Evolutionary conservation across 441 rosid species (phyloP).

Genomic region (Gossypium laxum): DNA sequence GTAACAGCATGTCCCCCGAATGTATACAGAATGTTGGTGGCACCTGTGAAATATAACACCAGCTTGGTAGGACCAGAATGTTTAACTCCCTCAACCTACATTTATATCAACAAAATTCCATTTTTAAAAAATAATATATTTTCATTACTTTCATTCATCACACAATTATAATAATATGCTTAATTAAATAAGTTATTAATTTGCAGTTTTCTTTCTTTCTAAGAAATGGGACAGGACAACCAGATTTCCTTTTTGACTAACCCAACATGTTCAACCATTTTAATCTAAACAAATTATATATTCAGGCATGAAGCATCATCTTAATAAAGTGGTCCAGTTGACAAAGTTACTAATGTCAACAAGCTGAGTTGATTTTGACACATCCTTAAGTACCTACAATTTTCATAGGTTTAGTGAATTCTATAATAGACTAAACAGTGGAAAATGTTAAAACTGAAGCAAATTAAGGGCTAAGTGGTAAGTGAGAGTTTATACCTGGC

Average conservation of each 20-base stretch:
- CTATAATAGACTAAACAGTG: too few relatives aligned
- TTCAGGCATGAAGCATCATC: background rate
- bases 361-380: background rate
- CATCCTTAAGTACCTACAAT: background rate
- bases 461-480: background rate
- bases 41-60: constrained; percentile 61
- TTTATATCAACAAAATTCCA: background rate
- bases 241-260: constrained; percentile 20
- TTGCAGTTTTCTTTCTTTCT: background rate
- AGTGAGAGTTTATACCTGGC: constrained; percentile 37
- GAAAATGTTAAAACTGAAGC: too few relatives aligned
- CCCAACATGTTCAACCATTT: constrained; percentile 4
- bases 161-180: background rate
- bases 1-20: constrained; percentile 72
- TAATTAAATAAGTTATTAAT: background rate
- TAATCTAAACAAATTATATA: background rate
- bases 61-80: constrained; percentile 57
- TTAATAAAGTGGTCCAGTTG: background rate
- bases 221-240: constrained; percentile 24
- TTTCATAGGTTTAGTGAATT: too few relatives aligned
- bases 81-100: constrained; percentile 48
- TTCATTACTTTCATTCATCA: background rate
- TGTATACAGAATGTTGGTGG: constrained; percentile 74
- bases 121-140: background rate
- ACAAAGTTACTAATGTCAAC: background rate